Base-by-base conservation (phyloP, 208 protist species). In the Strigomonas oncopelti region DNA sequence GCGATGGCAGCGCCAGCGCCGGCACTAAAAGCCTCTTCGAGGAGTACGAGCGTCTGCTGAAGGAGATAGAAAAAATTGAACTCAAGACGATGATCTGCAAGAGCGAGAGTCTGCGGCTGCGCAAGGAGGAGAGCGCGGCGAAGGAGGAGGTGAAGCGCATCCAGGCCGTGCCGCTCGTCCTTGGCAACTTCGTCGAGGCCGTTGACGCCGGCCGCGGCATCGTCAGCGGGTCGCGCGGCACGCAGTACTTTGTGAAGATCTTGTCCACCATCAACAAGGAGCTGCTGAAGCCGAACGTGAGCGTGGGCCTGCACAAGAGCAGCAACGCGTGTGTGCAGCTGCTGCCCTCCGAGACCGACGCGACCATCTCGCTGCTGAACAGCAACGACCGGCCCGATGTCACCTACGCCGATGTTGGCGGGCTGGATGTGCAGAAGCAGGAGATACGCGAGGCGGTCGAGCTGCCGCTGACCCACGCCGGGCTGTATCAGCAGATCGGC, bases 151-250 rank as follows among this genome's bases (percentile, higher is more conserved):
- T 99, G 45, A 99, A 98, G 83, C 87, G 97, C 46, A 99, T 99
- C 76, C 97, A 99, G 85, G 98, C 98, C n/a, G 98, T 99, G 22
- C 99, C 99, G 61, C 94, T 99, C 4, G 85, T 99, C 4, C 98
- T 99, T 70, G 98, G 99, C 34, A 99, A 99, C 81, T 99, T 99
- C 69, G 81, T 99, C 2, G 99, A 99, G 87, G 98, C 99, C 54
- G 98, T 99, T 27, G 99, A 99, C 77, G 69, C 91, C 34, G 75
- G 97, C 48, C 89, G 90, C 54, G 94, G 94, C 31, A 98, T 99
- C 71, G 93, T 99, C 27, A 86, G 90, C 66, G 97, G 96, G 59
- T 98, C 96, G 18, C 98, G 93, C 45, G 97, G 98, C 48, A 91
- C 87, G 60, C 98, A 98, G 77, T 99, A 98, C 78, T 99, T 99